Evolutionary conservation across 129 eudicot genomes (phyloP).

Genomic region (Flaveria bidentis): DNA sequence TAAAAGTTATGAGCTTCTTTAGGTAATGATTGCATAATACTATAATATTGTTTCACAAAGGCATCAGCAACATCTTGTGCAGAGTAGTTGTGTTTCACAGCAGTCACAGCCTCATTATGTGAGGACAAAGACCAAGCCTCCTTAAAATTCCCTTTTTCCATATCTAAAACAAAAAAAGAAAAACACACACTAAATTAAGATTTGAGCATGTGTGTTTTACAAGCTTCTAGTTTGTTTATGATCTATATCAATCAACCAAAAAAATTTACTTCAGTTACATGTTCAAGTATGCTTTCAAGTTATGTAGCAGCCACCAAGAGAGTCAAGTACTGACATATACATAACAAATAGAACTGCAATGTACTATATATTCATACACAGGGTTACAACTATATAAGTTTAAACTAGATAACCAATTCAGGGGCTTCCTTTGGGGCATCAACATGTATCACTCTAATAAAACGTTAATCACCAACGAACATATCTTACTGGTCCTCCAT

Average conservation of each 20-base stretch:
- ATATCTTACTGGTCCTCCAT: neutral
- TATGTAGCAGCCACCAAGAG: slow-evolving; percentile 3
- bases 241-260: neutral
- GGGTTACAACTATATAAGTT: neutral
- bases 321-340: neutral
- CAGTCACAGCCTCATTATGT: slow-evolving; percentile 8
- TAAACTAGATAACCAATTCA: neutral
- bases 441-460: too few relatives aligned
- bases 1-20: slow-evolving; percentile 35
- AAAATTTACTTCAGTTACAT: neutral
- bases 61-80: slow-evolving; percentile 40
- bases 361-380: neutral
- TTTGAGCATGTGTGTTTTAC: neutral
- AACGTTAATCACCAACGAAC: neutral
- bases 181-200: neutral
- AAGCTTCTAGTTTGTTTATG: neutral
- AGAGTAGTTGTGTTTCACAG: slow-evolving; percentile 29
- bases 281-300: neutral
- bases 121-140: slow-evolving; percentile 22
- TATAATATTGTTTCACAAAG: slow-evolving; percentile 35
- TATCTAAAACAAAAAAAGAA: slow-evolving; percentile 19
- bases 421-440: too few relatives aligned
- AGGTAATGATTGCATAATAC: slow-evolving; percentile 24
- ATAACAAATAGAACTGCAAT: too few relatives aligned
- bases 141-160: slow-evolving; percentile 27